Evolutionary conservation across 306 rosid species (phyloP).

Genomic region (Cotoneaster glaucophyllus): DNA sequence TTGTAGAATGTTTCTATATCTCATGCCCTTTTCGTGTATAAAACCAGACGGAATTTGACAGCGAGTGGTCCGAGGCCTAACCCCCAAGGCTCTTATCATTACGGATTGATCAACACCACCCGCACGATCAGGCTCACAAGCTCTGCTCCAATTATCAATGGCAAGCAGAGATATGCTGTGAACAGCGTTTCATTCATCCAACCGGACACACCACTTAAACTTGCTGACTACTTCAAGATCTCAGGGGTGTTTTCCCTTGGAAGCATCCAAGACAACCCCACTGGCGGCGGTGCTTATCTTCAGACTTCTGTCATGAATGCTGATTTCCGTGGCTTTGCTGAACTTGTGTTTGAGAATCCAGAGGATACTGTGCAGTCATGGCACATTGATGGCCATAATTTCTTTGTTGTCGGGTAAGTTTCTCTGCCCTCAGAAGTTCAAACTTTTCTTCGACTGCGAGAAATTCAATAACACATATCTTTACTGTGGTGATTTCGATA

Average conservation of each 20-base stretch:
- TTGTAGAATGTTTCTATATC: not conserved
- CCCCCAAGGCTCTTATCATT: constrained; percentile 89
- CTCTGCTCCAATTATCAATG: constrained; percentile 62
- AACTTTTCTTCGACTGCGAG: not conserved
- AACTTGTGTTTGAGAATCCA: constrained; percentile 68
- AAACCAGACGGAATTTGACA: constrained; percentile 67
- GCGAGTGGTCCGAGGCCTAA: constrained; percentile 96
- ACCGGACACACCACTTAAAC: constrained; percentile 77
- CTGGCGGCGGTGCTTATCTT: constrained; percentile 56
- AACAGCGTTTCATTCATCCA: constrained; percentile 72
- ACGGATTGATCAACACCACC: constrained; percentile 71
- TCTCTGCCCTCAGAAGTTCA: not conserved
- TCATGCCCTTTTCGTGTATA: not conserved
- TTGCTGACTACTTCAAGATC: constrained; percentile 81
- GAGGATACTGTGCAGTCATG: constrained; percentile 69
- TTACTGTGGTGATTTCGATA: not conserved
- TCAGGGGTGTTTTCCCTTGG: constrained; percentile 60
- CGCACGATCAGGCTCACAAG: constrained; percentile 58
- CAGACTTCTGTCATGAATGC: constrained; percentile 77
- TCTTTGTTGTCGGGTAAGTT: constrained; percentile 82
- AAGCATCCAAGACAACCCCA: constrained; percentile 53
- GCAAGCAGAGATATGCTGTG: constrained; percentile 76
- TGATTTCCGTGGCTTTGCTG: constrained; percentile 54
- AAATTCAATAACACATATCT: not conserved
- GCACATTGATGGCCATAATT: constrained; percentile 74